Base-by-base conservation (phyloP, 2,329 filamentous ascomycete species). In the Ophiocordyceps camponoti-rufipedis region DNA sequence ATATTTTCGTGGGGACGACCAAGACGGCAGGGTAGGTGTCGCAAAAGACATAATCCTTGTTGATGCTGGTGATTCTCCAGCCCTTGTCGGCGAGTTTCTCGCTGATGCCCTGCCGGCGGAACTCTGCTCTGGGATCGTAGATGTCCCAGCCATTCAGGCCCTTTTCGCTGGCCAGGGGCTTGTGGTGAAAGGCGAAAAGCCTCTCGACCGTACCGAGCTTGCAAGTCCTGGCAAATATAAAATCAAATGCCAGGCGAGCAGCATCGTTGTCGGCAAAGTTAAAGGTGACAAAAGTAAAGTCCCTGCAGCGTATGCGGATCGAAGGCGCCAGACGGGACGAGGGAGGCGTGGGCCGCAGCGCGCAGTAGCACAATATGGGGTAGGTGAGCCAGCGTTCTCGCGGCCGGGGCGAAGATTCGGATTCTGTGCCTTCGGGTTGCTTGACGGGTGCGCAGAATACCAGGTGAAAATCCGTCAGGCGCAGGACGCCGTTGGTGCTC, bases 211-310 rank as follows among this genome's bases (percentile, higher is more conserved):
- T 77, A 6, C 85, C 83, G 9, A 94, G 65, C 55, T 78, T 87
- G 65, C 85, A 94, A 0, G 87, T 89, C 55, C 85, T 76, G 41
- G 71, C 66, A 49, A 82, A 84, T 51, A 98, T 85, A 49, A 79
- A 87, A 47, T 95, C 88, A 60, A 87, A 98, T 1, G 84, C 83
- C 52, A 94, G 85, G 47, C 83, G 78, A 9, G 86, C 89, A 51
- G 78, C 71, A 45, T 72, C 72, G 55, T 88, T 82, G 47, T 82
- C 77, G 18, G 67, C 58, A 58, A 98, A 94, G 62, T 88, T 87
- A 64, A 98, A 88, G 49, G 85, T 88, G 49, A 94, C 79, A 62
- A 88, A 94, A 43, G 78, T 89, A 60, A 98, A 96, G 67, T 98
- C 91, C 47, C 89, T 83, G 58, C 88, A 87, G 45, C 87, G 80